A percentile compares a stretch with the other conserved stretches of the same genome.
Conservation (phyloP, 805 yeast genomes). For the Torulaspora gathmanii region DNA sequence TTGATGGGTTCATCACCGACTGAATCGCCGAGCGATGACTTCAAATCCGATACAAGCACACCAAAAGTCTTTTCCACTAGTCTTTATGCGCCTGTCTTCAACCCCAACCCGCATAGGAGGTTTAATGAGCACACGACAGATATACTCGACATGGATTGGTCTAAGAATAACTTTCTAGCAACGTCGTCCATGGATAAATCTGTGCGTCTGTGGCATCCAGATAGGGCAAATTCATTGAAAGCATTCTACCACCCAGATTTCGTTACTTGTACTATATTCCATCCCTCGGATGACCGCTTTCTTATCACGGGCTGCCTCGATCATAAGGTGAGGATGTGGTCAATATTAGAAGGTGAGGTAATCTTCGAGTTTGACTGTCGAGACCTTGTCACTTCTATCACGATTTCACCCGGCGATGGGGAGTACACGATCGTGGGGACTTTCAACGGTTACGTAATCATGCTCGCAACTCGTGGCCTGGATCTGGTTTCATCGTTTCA, state of each 20-base stretch:
- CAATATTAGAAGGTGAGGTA: slow-evolving; percentile 67
- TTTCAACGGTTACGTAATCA: slow-evolving; percentile 62
- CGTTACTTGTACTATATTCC: slow-evolving; percentile 75
- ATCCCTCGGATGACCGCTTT: slow-evolving; percentile 82
- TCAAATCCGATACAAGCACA: neutral
- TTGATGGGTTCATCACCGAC: neutral
- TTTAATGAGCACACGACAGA: slow-evolving; percentile 67
- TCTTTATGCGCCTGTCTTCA: slow-evolving; percentile 72
- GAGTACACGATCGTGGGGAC: slow-evolving; percentile 65
- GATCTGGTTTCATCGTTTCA: slow-evolving; percentile 44
- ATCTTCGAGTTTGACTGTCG: slow-evolving; percentile 57
- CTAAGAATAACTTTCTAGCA: slow-evolving; percentile 73
- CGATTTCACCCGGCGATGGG: slow-evolving; percentile 62
- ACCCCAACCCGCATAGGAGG: slow-evolving; percentile 54
- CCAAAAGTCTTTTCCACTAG: slow-evolving; percentile 5
- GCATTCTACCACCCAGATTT: slow-evolving; percentile 72
- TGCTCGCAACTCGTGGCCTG: slow-evolving; percentile 61
- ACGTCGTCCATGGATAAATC: slow-evolving; percentile 83
- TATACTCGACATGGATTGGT: slow-evolving; percentile 79
- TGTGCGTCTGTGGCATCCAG: slow-evolving; percentile 80
- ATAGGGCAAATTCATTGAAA: slow-evolving; percentile 56
- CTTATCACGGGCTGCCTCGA: slow-evolving; percentile 80
- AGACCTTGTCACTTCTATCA: slow-evolving; percentile 68
- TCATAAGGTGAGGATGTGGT: slow-evolving; percentile 73
- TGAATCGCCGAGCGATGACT: slow-evolving; percentile 1